Base-by-base conservation (phyloP, 192 early-diverging fungal genomes). In the Entomortierella parvispora region DNA sequence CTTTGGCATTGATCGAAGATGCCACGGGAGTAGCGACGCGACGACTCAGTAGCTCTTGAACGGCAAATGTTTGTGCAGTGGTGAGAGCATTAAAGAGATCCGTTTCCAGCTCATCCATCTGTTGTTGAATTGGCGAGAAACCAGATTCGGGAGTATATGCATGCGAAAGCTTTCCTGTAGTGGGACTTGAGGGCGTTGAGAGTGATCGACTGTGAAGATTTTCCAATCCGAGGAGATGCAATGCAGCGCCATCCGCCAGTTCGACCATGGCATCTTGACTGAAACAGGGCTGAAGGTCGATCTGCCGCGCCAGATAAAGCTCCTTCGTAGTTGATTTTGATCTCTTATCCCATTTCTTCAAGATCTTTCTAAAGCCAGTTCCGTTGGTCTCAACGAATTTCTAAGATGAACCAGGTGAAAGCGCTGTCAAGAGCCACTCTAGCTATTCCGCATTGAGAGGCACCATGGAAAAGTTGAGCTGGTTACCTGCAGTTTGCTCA, bases 271-370 rank as follows among this genome's bases (percentile, higher is more conserved):
- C 87, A 31, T 97, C 94, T 57, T 90, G 92, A 80, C 97, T 98
- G 79, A 99, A 99, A 77, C 94, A 96, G 0, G 96, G 98, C 78
- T 98, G 97, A 25, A 99, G 93, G 58, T 99, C 98, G 42, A 99
- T 87, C 76, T 99, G 98, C 12, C 98, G 92, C 0, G 95, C 89
- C 10, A 99, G 87, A 65, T 99, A 99, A 31, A 99, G 88, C 76
- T 99, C 98, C 69, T 98, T 99, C 15, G 96, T 99, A 23, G 89
- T 93, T 7, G 95, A 94, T 81, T 99, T 98, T 48, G 94, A 92
- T 43, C 98, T 89, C 84, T 99, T 99, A 86, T 99, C 98, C 96
- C 96, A 99, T 82, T 99, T 99, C 76, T 99, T 99, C 58, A 99
- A 69, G 60, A 99, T 99, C 87, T 99, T 99, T 40, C 97, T 81